Conservation (phyloP, 352 stramenopile species). For the Phytopythium cucurbitacearum region DNA sequence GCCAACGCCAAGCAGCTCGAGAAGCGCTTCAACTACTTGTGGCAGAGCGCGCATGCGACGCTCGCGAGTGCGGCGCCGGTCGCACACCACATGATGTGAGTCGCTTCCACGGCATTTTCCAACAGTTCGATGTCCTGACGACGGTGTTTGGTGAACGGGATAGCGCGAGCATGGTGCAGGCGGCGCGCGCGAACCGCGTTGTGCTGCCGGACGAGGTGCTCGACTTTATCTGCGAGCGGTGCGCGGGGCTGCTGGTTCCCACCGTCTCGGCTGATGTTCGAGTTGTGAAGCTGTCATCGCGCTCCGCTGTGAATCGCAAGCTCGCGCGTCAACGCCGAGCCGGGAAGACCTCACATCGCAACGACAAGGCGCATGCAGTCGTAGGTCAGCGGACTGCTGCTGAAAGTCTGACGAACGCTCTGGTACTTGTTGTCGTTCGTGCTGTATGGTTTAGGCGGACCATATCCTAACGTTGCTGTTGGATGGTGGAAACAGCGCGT, state of each 20-base stretch:
- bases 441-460: no score
- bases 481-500: slow-evolving; percentile 25
- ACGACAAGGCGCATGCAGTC: neutral
- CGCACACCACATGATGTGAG: slow-evolving; percentile 55
- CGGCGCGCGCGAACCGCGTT: slow-evolving; percentile 24
- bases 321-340: slow-evolving; percentile 32
- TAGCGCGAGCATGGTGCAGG: slow-evolving; percentile 53
- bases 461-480: neutral
- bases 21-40: slow-evolving; percentile 67
- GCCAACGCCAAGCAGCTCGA: slow-evolving; percentile 53
- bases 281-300: slow-evolving; percentile 36
- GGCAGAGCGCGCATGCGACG: slow-evolving; percentile 46
- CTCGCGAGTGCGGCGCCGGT: slow-evolving; percentile 28
- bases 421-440: neutral
- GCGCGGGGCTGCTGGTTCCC: slow-evolving; percentile 53
- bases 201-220: slow-evolving; percentile 42
- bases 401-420: neutral
- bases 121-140: neutral
- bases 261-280: slow-evolving; percentile 49
- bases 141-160: neutral
- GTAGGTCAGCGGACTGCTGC: neutral
- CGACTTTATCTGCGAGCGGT: slow-evolving; percentile 67
- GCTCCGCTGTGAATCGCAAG: slow-evolving; percentile 44
- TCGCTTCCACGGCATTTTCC: neutral
- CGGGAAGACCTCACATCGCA: slow-evolving; percentile 6